These are phyloP conservation scores for Neofusicoccum cordaticola DNA, from an alignment of 2,329 filamentous ascomycete species.

Conservation along the genomic window DNA sequence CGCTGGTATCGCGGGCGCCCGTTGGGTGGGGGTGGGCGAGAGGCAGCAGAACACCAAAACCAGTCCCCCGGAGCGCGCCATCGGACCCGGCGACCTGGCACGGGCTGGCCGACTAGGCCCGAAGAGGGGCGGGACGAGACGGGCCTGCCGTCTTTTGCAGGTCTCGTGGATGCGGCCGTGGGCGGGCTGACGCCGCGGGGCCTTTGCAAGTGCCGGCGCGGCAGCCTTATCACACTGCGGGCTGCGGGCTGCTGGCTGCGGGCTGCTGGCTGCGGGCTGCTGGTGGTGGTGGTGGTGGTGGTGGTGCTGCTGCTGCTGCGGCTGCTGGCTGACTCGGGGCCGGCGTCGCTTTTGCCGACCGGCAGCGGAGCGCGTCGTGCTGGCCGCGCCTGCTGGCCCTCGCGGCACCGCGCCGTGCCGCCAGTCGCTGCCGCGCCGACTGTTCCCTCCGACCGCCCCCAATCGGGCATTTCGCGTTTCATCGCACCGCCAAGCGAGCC, in stretches of 20 bases:
- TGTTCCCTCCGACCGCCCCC: too few relatives aligned
- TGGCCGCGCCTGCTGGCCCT: too few relatives aligned
- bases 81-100: constrained; percentile 11
- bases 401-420: too few relatives aligned
- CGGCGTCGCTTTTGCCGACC: neutral
- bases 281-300: too few relatives aligned
- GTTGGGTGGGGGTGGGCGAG: neutral
- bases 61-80: constrained; percentile 8
- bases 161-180: constrained; percentile 10
- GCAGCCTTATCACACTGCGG: neutral
- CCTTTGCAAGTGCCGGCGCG: neutral
- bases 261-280: too few relatives aligned
- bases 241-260: too few relatives aligned
- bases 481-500: constrained; percentile 3
- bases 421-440: too few relatives aligned
- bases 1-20: neutral
- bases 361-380: neutral
- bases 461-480: neutral
- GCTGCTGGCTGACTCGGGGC: neutral
- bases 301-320: too few relatives aligned
- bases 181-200: neutral
- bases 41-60: constrained; percentile 12
- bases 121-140: constrained; percentile 1
- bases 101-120: constrained; percentile 3
- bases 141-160: constrained; percentile 8